These are phyloP conservation scores for Pleurotus salmoneostramineus DNA, from an alignment of 768 basidiomycete species.

Conservation along the genomic window DNA sequence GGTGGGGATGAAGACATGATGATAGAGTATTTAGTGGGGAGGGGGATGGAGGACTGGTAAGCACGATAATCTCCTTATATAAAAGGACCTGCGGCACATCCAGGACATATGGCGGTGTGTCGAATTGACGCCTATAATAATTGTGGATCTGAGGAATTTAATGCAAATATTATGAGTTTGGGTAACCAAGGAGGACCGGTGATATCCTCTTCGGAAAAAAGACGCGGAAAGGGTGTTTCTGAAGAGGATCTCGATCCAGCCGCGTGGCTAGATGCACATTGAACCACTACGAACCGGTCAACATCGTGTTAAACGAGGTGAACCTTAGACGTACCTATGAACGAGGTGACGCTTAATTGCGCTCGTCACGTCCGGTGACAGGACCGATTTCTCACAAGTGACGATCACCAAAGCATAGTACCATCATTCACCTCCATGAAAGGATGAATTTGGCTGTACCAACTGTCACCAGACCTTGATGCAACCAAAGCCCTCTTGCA, in stretches of 20 bases:
- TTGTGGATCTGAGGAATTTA: not conserved
- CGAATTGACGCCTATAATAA: not conserved
- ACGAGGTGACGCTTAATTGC: not conserved
- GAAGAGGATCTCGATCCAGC: not conserved
- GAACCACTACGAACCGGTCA: not conserved
- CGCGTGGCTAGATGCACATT: not conserved
- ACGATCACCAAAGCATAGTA: not conserved
- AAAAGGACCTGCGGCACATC: not conserved
- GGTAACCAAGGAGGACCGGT: slow-evolving; percentile 5
- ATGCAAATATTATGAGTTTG: not conserved
- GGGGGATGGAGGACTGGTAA: not conserved
- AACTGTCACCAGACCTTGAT: not conserved
- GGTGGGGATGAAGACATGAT: not conserved
- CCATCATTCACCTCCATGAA: too few relatives aligned
- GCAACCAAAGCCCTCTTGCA: not conserved
- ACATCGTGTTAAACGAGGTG: not conserved
- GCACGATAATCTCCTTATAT: not conserved
- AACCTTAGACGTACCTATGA: not conserved
- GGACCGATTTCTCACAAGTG: not conserved
- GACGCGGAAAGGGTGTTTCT: not conserved
- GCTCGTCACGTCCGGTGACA: not conserved
- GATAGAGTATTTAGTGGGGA: not conserved
- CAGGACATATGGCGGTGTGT: slow-evolving; percentile 6
- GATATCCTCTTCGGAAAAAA: not conserved
- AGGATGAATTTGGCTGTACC: too few relatives aligned